Conservation (phyloP, 164 flowering plant genomes). For the Malania oleifera region DNA sequence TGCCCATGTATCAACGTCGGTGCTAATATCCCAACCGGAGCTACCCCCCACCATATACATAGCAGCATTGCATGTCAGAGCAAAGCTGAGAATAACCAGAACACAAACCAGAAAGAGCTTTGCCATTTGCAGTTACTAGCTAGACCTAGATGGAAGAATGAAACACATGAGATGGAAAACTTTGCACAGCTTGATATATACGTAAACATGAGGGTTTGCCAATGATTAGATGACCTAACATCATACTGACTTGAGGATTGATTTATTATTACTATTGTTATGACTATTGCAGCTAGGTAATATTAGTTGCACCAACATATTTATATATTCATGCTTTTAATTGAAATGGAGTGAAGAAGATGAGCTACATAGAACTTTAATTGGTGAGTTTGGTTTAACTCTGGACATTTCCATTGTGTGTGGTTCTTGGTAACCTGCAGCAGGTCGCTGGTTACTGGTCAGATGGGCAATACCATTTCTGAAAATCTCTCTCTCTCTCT, state of each 20-base stretch:
- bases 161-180: background rate
- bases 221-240: constrained; percentile 20
- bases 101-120: constrained; percentile 9
- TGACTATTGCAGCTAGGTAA: no score
- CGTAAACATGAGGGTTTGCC: background rate
- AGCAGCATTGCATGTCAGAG: constrained; percentile 27
- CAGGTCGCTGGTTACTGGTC: no score
- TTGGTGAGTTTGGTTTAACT: no score
- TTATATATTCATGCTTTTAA: no score
- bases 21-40: constrained; percentile 65
- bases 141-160: background rate
- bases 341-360: no score
- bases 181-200: background rate
- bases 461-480: no score
- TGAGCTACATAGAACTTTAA: no score
- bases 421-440: no score
- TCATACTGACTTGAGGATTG: constrained; percentile 6
- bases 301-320: no score
- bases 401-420: no score
- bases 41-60: constrained; percentile 53
- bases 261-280: no score
- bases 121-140: constrained; percentile 11
- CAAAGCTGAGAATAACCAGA: constrained; percentile 8
- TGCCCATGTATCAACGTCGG: constrained; percentile 51
- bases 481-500: no score